Conservation (phyloP, 108 stramenopile genomes). For the Cyclostephanos tholiformis region DNA sequence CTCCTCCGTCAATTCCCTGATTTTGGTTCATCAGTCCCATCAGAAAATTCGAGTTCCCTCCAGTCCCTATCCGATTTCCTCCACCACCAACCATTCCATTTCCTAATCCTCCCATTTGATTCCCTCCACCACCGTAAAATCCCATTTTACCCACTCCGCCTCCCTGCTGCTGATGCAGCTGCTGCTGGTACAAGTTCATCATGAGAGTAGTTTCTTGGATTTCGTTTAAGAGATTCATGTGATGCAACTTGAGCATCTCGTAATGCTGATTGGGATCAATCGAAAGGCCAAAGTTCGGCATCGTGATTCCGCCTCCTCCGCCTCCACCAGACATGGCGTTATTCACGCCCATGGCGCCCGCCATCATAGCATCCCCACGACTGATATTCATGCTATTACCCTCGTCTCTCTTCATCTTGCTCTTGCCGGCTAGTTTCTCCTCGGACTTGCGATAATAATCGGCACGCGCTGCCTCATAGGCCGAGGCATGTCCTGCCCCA, state of each 20-base stretch:
- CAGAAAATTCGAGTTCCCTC: not conserved
- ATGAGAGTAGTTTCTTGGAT: conserved; percentile 92
- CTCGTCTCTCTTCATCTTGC: conserved; percentile 6
- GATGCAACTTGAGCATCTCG: conserved; percentile 91
- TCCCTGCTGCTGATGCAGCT: conserved; percentile 31
- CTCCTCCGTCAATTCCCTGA: conserved; percentile 15
- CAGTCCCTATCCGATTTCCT: not conserved
- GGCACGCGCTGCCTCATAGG: conserved; percentile 83
- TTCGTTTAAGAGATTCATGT: conserved; percentile 92
- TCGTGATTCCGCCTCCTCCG: conserved; percentile 2
- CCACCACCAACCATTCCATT: conserved; percentile 7
- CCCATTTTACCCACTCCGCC: conserved; percentile 15
- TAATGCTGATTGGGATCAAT: conserved; percentile 65
- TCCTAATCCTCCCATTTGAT: conserved; percentile 25
- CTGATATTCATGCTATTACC: conserved; percentile 20
- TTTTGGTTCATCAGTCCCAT: conserved; percentile 26
- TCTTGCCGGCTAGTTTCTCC: conserved; percentile 13
- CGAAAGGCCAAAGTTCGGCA: conserved; percentile 41
- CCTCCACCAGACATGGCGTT: conserved; percentile 8
- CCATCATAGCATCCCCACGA: conserved; percentile 14
- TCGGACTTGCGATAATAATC: conserved; percentile 64
- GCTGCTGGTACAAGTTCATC: conserved; percentile 84
- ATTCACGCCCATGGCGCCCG: conserved; percentile 13
- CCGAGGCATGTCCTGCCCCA: conserved; percentile 81
- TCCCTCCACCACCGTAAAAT: not conserved